Base-by-base conservation (phyloP, 164 flowering plant genomes). In the Magnolia sinica region DNA sequence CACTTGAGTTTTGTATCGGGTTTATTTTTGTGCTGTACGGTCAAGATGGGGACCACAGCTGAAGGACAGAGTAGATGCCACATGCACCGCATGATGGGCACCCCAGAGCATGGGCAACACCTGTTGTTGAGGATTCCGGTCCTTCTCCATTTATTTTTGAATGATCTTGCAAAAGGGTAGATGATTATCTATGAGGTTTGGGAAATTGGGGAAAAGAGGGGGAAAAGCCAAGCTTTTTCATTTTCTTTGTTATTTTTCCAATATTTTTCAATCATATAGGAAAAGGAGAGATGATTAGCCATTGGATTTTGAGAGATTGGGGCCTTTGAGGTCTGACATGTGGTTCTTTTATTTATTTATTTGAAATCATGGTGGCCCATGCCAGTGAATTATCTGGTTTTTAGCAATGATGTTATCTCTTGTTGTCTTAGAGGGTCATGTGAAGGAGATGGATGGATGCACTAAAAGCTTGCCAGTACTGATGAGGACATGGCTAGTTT, bases 351-450 rank as follows among this genome's bases (percentile, higher is more conserved):
- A 81, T 83, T 68, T 65, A 9, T 22, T 8, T 23, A 65, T 65
- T 84, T 73, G 84, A 80, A 83, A 79, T 83, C 82, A 84, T 83
- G 83, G 86, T 88, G 89, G 86, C 82, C 89, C 85, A 82, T 83
- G 88, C 87, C 90, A 85, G 88, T 78, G 82, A 85, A 82, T 82
- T 77, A 84, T 87, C 82, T 85, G 86, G 86, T 84, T 73, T 86
- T 82, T 84, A 78, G 88, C 84, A 85, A 86, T 86, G 81, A 88
- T 88, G 87, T 72, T 58, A 37, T 81, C 74, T 65, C 76, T 72
- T 55, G 69, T 72, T 55, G 69, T 78, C 79, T 75, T 68, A 8
- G 73, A 24, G 22, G 23, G 69, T 68, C 37, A 37, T 69, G 22
- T 29, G 68, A 61, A 71, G 68, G 59, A 59, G 72, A 68, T 27